phyloP scores from a whole-genome alignment of 2,329 filamentous ascomycete genomes.

The Colletotrichum incanum region DNA sequence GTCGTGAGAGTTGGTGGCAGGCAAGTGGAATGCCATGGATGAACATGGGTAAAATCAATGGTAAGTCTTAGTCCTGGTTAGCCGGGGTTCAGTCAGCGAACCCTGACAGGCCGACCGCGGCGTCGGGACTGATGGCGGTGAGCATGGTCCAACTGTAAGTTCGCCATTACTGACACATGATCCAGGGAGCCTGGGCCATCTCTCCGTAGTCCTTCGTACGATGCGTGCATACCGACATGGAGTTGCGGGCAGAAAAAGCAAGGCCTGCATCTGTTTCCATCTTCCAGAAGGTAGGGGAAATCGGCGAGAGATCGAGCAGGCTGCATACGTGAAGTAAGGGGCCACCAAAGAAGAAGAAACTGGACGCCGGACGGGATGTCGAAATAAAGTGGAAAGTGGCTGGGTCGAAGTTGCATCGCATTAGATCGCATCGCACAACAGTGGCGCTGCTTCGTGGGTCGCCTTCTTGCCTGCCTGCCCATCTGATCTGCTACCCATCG shows the following conservation, averaged over 20 bases:
- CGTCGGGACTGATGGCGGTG: constrained; percentile 15
- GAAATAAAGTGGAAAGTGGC: constrained; percentile 14
- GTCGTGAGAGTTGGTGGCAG: not conserved
- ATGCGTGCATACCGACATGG: constrained; percentile 29
- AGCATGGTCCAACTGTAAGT: constrained; percentile 9
- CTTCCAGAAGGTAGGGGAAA: constrained; percentile 2
- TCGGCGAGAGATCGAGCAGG: constrained; percentile 10
- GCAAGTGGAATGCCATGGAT: not conserved
- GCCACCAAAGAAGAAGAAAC: not conserved
- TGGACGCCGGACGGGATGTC: constrained; percentile 11
- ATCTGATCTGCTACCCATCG: too few relatives aligned
- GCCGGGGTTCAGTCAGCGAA: constrained; percentile 4
- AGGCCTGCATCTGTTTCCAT: not conserved
- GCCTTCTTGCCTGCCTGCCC: not conserved
- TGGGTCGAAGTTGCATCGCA: not conserved
- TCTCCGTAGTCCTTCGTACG: constrained; percentile 23
- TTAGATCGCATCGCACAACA: not conserved
- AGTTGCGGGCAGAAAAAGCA: constrained; percentile 11
- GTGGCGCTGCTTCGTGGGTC: not conserved
- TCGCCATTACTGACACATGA: constrained; percentile 2
- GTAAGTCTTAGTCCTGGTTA: constrained; percentile 1
- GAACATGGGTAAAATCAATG: constrained; percentile 5
- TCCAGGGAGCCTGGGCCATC: constrained; percentile 2
- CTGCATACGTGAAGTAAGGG: not conserved
- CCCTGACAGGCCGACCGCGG: constrained; percentile 24